Percentiles rank a stretch among this genome's conserved stretches.
phyloP scores from a whole-genome alignment of 2,329 filamentous ascomycete species.

The Fulvia fulva region DNA sequence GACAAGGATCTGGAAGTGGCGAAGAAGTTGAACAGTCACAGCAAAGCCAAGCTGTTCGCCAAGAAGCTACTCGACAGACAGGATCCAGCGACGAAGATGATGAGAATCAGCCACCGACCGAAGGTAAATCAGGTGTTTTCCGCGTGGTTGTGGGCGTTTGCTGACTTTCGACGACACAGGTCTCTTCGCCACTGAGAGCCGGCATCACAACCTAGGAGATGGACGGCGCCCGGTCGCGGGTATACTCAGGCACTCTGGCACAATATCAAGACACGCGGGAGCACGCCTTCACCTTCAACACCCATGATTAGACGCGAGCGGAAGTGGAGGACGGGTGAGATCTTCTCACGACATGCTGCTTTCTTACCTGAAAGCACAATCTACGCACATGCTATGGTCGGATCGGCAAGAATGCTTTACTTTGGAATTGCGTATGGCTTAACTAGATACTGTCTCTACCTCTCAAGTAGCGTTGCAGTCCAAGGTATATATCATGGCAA shows the following conservation, averaged over 20 bases:
- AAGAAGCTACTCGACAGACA: slow-evolving; percentile 21
- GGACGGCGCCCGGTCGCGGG: background rate
- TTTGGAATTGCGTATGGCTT: background rate
- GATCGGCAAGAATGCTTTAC: slow-evolving; percentile 1
- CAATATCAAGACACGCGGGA: background rate
- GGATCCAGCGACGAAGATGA: slow-evolving; percentile 18
- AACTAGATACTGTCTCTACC: slow-evolving; percentile 8
- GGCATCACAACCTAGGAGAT: slow-evolving; percentile 17
- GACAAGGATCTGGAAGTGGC: slow-evolving; percentile 8
- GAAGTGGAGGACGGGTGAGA: background rate
- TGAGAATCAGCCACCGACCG: slow-evolving; percentile 22
- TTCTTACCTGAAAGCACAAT: background rate
- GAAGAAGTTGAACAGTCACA: slow-evolving; percentile 6
- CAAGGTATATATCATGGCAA: background rate
- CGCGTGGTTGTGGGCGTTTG: background rate
- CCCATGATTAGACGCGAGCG: background rate
- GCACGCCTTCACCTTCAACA: background rate
- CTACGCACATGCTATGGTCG: slow-evolving; percentile 3
- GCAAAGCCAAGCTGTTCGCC: slow-evolving; percentile 14
- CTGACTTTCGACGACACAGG: slow-evolving; percentile 17
- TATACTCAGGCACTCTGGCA: background rate
- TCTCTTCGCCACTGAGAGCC: slow-evolving; percentile 27
- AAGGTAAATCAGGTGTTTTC: slow-evolving; percentile 17
- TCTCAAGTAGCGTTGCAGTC: background rate
- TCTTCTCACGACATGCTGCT: background rate